phyloP scores from a whole-genome alignment of 768 basidiomycete genomes.

The Amanita molliuscula region DNA sequence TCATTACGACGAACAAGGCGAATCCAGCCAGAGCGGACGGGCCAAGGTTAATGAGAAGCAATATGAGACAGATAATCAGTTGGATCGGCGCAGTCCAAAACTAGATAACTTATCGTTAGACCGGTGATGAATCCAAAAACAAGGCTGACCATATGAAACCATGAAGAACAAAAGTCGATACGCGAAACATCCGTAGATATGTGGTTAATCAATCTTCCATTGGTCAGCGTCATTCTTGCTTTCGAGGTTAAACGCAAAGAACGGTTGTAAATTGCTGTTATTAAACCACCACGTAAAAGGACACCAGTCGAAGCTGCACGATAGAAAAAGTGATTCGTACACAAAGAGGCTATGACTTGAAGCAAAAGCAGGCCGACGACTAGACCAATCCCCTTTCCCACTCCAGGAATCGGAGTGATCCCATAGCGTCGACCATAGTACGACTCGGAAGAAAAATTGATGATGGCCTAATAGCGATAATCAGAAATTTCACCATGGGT shows the following conservation, averaged over 20 bases:
- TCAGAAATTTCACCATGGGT: neutral
- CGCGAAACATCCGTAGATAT: conserved; percentile 89
- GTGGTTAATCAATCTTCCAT: conserved; percentile 87
- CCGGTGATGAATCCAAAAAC: neutral
- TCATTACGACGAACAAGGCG: conserved; percentile 53
- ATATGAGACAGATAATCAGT: conserved; percentile 62
- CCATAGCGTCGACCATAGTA: conserved; percentile 37
- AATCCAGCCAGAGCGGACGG: conserved; percentile 46
- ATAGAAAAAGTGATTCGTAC: conserved; percentile 80
- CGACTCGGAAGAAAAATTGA: conserved; percentile 57
- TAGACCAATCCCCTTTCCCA: conserved; percentile 62
- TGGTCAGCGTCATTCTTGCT: conserved; percentile 70
- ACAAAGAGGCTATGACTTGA: conserved; percentile 56
- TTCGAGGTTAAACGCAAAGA: conserved; percentile 70
- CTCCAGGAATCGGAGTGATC: conserved; percentile 22
- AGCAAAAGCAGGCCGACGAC: conserved; percentile 60
- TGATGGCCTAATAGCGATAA: conserved; percentile 38
- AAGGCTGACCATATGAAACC: conserved; percentile 58
- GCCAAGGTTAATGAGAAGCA: conserved; percentile 68
- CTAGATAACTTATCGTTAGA: conserved; percentile 15
- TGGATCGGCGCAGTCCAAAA: conserved; percentile 72
- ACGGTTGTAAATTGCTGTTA: conserved; percentile 77
- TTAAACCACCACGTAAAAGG: conserved; percentile 73
- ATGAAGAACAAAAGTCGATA: conserved; percentile 78
- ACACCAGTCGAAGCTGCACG: conserved; percentile 67